phyloP scores from a whole-genome alignment of 805 yeast species.

The Cyberlindnera maclurae region DNA sequence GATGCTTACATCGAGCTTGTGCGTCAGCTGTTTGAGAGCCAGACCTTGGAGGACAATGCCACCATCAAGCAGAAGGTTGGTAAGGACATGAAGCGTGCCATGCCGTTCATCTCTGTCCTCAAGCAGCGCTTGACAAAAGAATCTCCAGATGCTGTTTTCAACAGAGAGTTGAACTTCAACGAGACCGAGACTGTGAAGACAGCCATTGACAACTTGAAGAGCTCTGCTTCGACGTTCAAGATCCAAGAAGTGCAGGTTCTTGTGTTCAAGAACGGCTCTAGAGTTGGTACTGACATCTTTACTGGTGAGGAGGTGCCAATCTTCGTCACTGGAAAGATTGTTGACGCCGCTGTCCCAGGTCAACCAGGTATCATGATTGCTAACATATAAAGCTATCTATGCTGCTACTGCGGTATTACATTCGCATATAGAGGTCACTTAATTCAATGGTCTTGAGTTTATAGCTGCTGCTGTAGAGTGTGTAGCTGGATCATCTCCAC shows the following conservation, averaged over 20 bases:
- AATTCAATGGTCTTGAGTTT: no score
- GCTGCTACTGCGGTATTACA: no score
- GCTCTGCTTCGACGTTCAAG: constrained; percentile 53
- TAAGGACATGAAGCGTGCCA: constrained; percentile 93
- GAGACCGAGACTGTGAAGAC: constrained; percentile 62
- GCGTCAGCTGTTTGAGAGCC: constrained; percentile 62
- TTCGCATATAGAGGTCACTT: background rate
- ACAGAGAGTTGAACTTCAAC: constrained; percentile 79
- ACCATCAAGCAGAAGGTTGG: constrained; percentile 60
- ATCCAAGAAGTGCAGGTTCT: constrained; percentile 55
- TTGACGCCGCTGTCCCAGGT: constrained; percentile 88
- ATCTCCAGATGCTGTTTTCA: constrained; percentile 72
- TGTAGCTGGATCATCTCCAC: no score
- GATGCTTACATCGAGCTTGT: constrained; percentile 73
- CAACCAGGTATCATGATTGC: constrained; percentile 78
- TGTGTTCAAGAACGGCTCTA: constrained; percentile 55
- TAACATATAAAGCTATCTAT: constrained; percentile 34
- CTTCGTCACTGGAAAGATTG: constrained; percentile 52
- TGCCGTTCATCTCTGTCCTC: constrained; percentile 89
- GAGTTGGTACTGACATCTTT: constrained; percentile 54
- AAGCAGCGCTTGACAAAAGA: constrained; percentile 73
- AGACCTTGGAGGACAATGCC: constrained; percentile 57
- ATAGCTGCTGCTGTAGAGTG: no score
- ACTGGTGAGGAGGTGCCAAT: constrained; percentile 68
- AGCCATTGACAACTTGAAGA: constrained; percentile 48